Base-by-base conservation (phyloP, 805 yeast species). In the Metschnikowia henanensis region DNA sequence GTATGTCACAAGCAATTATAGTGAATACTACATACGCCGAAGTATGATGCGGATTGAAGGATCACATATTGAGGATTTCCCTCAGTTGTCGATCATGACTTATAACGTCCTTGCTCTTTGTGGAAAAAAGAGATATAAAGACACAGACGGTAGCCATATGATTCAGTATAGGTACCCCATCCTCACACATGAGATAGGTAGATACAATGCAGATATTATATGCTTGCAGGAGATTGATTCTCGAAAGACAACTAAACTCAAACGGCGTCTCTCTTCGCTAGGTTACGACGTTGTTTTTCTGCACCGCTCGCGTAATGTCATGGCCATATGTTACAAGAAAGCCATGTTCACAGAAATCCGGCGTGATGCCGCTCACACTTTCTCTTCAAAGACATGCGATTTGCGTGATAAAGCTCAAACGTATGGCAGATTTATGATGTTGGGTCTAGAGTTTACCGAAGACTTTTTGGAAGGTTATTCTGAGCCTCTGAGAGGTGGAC, bases 41-140 rank as follows among this genome's bases (percentile, higher is more conserved):
- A 17, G 30, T 12, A 37, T 37, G 34, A 25, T 32, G 6, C 22
- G n/a, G 13, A 12, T 25, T 8, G 7, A 1, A 9, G 37, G 16
- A 17, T 22, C 36, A 35, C 6, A 30, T 31, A 7, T n/a, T n/a
- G n/a, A n/a, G n/a, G n/a, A n/a, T n/a, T n/a, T n/a, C n/a, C 26
- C 26, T 13, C 45, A 35, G 20, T 16, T 35, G 6, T 30, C 36
- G 7, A 35, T 41, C 10, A 41, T 41, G 39, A 41, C 45, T 2
- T 41, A 41, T 25, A 41, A 35, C 13, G 28, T 30, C 17, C 17
- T 94, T 21, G 97, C 97, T 10, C 18, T 8, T 4, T 25, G 31
- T n/a, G 28, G 22, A 12, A 10, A 12, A 15, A 12, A 23, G 6
- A 35, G 31, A n/a, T 35, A 17, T 17, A 5, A 7, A 4, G 3